phyloP scores from a whole-genome alignment of 2,329 filamentous ascomycete genomes.

The Apiospora aurea region DNA sequence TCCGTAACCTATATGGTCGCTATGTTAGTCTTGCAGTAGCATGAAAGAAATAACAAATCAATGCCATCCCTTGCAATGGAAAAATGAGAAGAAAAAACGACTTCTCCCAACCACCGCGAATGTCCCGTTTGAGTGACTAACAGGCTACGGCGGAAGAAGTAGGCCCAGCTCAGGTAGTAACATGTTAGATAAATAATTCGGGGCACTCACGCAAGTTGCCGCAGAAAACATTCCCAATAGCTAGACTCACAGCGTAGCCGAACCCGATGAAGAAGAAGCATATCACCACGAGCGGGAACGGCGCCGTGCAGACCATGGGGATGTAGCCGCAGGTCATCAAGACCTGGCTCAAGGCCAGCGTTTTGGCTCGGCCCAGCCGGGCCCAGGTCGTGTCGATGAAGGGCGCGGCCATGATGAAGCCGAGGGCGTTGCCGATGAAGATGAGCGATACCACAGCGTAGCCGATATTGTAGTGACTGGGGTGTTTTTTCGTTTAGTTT shows the following conservation, averaged over 20 bases:
- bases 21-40: neutral
- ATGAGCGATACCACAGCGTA: conserved; percentile 83
- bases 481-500: neutral
- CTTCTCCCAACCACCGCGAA: neutral
- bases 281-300: conserved; percentile 71
- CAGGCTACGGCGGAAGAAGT: neutral
- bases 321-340: conserved; percentile 68
- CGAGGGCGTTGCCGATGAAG: conserved; percentile 79
- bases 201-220: conserved; percentile 50
- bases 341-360: conserved; percentile 64
- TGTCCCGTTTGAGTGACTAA: neutral
- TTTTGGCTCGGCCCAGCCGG: conserved; percentile 69
- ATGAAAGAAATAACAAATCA: neutral
- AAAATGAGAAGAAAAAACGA: too few species aligned
- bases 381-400: conserved; percentile 69
- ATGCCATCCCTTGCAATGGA: too few species aligned
- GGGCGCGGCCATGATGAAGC: conserved; percentile 77
- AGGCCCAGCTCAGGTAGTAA: neutral
- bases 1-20: conserved; percentile 45
- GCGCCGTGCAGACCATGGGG: conserved; percentile 70
- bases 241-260: conserved; percentile 62
- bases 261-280: conserved; percentile 74
- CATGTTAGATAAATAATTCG: too few species aligned
- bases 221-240: conserved; percentile 66
- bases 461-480: conserved; percentile 72